Evolutionary conservation across 371 early-diverging fungal species (phyloP), one percentile per base, ranked within the genome.

Genomic region (Haplosporangium sp.): DNA sequence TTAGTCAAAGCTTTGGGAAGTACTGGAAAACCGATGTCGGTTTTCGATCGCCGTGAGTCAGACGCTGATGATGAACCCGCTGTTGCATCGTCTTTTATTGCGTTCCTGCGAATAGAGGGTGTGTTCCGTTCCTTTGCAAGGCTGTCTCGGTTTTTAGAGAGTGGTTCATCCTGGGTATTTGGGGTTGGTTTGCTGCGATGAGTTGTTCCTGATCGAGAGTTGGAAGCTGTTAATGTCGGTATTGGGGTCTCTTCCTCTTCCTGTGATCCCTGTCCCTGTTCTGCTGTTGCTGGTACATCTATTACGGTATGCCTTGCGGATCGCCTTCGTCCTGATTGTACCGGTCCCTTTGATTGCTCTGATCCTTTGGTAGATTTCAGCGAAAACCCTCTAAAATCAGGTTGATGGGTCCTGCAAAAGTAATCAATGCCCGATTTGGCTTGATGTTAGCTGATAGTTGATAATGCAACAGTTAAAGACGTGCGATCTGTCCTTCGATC

Each of bases 331-430:
- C 36, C 73, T 41, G 21, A n/a, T 48, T 50, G 52, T 20, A 63
- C 59, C 16, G 59, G 54, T 23, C 36, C 18, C 14, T 16, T 29
- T 29, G 29, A 29, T 29, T 29, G 29, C 29, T 29, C 29, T 29
- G 29, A 29, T 29, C 29, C 29, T 4, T 55, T 59, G 8, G 46
- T 55, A 12, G 55, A n/a, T 55, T 67, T 71, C 7, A 76, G 50
- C 1, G 63, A 36, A 51, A 76, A 76, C 9, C 71, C 71, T 60
- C 67, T 60, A 16, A 71, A 76, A 6, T 59, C 77, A 1, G 77
- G 36, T 18, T 71, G 71, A 45, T 76, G 72, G 1, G 64, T 38
- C 2, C 77, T 76, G 41, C n/a, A 12, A 38, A 16, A 20, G 21
- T 18, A 29, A 29, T 29, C 29, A 29, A 29, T 29, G 29, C 29